phyloP scores from a whole-genome alignment of 805 yeast species.

The Kodamaea kakaduensis region DNA sequence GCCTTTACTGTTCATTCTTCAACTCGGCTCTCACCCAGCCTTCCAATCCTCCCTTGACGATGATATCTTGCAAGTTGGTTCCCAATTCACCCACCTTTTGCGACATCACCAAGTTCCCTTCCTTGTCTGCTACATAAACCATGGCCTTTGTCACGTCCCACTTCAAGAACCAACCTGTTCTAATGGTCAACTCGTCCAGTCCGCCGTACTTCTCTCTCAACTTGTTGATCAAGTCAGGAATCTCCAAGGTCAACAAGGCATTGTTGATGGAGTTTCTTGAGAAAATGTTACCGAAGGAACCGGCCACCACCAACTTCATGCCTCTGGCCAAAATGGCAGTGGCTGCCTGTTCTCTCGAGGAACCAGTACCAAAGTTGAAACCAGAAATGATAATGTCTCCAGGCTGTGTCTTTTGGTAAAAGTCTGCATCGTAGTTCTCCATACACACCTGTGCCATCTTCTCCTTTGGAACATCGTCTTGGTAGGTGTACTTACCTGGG shows the following conservation, averaged over 20 bases:
- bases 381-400: conserved; percentile 92
- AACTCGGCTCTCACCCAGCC: conserved; percentile 91
- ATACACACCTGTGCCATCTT: conserved; percentile 99
- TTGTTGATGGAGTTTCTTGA: conserved; percentile 95
- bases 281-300: conserved; percentile 96
- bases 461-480: conserved; percentile 91
- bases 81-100: conserved; percentile 96
- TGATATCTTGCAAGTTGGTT: conserved; percentile 91
- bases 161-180: conserved; percentile 89
- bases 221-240: conserved; percentile 78
- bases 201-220: conserved; percentile 65
- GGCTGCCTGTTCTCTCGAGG: conserved; percentile 98
- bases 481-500: conserved; percentile 98
- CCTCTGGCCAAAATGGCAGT: conserved; percentile 95
- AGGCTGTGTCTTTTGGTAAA: conserved; percentile 72
- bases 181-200: conserved; percentile 72
- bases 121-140: conserved; percentile 71
- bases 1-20: too few species aligned
- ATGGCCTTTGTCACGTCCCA: conserved; percentile 90
- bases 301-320: conserved; percentile 88
- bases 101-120: conserved; percentile 57
- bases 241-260: conserved; percentile 88
- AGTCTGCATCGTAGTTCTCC: conserved; percentile 96
- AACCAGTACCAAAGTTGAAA: conserved; percentile 96
- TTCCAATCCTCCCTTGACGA: conserved; percentile 95